Evolutionary conservation across 345 rosid genomes (phyloP).

Genomic region (Rhodomyrtus tomentosa): DNA sequence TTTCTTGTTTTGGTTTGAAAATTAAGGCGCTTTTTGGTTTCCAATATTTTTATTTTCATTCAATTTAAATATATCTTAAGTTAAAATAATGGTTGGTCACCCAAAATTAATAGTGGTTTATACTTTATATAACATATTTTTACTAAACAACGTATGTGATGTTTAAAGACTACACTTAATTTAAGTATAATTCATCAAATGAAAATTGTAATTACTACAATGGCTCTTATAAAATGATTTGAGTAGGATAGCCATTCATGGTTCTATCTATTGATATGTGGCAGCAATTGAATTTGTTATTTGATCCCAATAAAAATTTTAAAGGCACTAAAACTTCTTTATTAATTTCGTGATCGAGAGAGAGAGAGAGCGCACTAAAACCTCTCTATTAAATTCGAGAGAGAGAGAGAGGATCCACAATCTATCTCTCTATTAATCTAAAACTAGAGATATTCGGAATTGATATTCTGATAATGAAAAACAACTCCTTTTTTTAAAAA

Average conservation of each 20-base stretch:
- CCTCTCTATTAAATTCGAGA: neutral
- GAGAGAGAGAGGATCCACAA: neutral
- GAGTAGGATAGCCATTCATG: neutral
- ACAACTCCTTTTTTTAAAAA: neutral
- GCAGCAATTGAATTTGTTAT: neutral
- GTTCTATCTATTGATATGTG: neutral
- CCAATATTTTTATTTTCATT: neutral
- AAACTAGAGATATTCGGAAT: neutral
- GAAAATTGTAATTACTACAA: neutral
- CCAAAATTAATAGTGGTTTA: neutral
- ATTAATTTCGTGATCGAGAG: neutral
- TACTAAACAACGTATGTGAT: neutral
- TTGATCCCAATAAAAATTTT: neutral
- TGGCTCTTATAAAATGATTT: neutral
- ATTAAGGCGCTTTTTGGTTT: neutral
- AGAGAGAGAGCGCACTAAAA: neutral
- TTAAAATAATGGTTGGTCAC: neutral
- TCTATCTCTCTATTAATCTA: neutral
- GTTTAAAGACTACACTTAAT: neutral
- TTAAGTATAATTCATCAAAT: neutral
- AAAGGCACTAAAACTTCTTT: neutral
- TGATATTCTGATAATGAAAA: neutral
- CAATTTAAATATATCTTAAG: neutral
- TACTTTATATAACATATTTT: neutral
- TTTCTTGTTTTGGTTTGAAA: neutral